Percentiles rank a stretch among this genome's conserved stretches.
phyloP scores from a whole-genome alignment of 345 rosid species.

The Pistacia vera region DNA sequence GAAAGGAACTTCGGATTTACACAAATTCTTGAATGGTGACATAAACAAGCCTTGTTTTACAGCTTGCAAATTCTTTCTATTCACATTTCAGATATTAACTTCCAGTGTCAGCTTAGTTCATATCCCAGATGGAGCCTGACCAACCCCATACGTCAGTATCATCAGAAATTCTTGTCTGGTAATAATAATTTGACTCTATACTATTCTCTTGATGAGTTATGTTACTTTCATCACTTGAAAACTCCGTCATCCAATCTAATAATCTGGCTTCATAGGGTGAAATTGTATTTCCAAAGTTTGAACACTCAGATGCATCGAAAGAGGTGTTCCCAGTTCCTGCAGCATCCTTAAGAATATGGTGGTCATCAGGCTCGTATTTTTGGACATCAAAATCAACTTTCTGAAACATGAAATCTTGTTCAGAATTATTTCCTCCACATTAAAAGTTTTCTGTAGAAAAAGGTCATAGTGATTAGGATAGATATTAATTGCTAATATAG shows the following conservation, averaged over 20 bases:
- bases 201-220: conserved; percentile 21
- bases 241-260: conserved; percentile 55
- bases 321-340: conserved; percentile 19
- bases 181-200: conserved; percentile 18
- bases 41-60: neutral
- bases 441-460: conserved; percentile 19
- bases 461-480: neutral
- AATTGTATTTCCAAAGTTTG: conserved; percentile 26
- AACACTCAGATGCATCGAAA: conserved; percentile 16
- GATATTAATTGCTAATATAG: neutral
- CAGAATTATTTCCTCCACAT: conserved; percentile 8
- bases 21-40: neutral
- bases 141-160: conserved; percentile 23
- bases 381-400: conserved; percentile 9
- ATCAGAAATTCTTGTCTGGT: conserved; percentile 1
- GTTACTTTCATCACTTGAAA: conserved; percentile 35
- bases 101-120: conserved; percentile 13
- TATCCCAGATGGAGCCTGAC: conserved; percentile 29
- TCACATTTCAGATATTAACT: conserved; percentile 1
- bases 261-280: conserved; percentile 59
- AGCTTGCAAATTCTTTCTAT: neutral
- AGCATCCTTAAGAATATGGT: conserved; percentile 11
- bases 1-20: neutral
- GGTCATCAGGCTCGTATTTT: conserved; percentile 12
- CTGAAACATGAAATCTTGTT: conserved; percentile 19